These are phyloP conservation scores for Nitzschia putrida DNA, from an alignment of 108 stramenopile genomes.

Conservation along the genomic window DNA sequence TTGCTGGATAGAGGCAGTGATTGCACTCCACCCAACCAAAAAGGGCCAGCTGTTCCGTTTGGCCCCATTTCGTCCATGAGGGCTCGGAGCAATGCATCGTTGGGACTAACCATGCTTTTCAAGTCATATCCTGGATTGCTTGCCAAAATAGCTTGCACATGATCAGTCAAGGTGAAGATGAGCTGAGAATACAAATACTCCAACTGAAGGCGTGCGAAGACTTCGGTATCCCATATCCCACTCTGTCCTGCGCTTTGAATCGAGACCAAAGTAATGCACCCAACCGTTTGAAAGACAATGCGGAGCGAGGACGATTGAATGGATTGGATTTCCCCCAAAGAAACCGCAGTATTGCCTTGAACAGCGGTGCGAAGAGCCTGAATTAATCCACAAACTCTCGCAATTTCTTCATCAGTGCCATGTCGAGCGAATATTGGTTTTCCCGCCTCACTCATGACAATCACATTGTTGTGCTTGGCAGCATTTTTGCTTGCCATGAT, in stretches of 20 bases:
- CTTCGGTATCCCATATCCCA: slow-evolving; percentile 43
- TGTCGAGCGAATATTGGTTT: slow-evolving; percentile 74
- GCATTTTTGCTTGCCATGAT: not conserved
- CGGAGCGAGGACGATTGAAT: slow-evolving; percentile 41
- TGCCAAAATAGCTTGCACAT: slow-evolving; percentile 58
- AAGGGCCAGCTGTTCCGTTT: slow-evolving; percentile 38
- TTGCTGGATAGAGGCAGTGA: slow-evolving; percentile 62
- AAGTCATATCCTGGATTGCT: slow-evolving; percentile 70
- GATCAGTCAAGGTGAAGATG: slow-evolving; percentile 67
- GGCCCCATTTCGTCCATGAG: slow-evolving; percentile 29
- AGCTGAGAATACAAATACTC: slow-evolving; percentile 77
- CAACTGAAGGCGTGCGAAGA: slow-evolving; percentile 61
- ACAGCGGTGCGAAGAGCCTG: slow-evolving; percentile 65
- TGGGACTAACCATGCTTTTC: slow-evolving; percentile 52
- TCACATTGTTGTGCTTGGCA: slow-evolving; percentile 43
- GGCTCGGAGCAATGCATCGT: slow-evolving; percentile 20
- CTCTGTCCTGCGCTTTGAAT: slow-evolving; percentile 26
- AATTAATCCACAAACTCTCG: slow-evolving; percentile 61
- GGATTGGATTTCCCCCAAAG: slow-evolving; percentile 67
- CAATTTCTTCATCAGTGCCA: slow-evolving; percentile 60
- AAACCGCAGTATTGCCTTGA: slow-evolving; percentile 29
- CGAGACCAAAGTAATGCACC: slow-evolving; percentile 65
- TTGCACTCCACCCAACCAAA: slow-evolving; percentile 60
- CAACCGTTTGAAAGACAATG: slow-evolving; percentile 67
- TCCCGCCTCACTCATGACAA: slow-evolving; percentile 75